phyloP scores from a whole-genome alignment of 1,284 basidiomycete species.

The Hemileia vastatrix region DNA sequence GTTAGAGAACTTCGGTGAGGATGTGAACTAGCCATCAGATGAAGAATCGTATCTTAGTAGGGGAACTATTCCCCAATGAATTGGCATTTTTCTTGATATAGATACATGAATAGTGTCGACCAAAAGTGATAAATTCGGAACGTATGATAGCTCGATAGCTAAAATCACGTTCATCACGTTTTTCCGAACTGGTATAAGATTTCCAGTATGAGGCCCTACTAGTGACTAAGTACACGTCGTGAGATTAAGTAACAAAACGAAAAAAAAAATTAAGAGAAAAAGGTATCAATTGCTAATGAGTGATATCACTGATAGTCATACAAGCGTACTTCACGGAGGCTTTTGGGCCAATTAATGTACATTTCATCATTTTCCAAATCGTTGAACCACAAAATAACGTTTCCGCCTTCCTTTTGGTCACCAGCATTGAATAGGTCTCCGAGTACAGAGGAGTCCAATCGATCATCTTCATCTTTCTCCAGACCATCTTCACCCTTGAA shows the following conservation, averaged over 20 bases:
- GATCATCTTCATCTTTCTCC: too few relatives aligned
- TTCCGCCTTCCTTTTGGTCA: constrained; percentile 68
- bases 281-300: too few relatives aligned
- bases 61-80: constrained; percentile 75
- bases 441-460: constrained; percentile 52
- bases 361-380: constrained; percentile 73
- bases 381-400: constrained; percentile 74
- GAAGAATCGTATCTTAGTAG: constrained; percentile 51
- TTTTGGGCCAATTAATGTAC: constrained; percentile 52
- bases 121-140: constrained; percentile 56
- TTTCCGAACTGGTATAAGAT: too few relatives aligned
- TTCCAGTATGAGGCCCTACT: too few relatives aligned
- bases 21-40: constrained; percentile 48
- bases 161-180: constrained; percentile 76
- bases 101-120: constrained; percentile 57
- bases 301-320: too few relatives aligned
- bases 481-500: constrained; percentile 14
- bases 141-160: constrained; percentile 63
- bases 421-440: constrained; percentile 78
- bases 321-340: constrained; percentile 52
- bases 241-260: too few relatives aligned
- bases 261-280: too few relatives aligned
- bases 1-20: neutral
- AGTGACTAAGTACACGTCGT: too few relatives aligned
- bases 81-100: constrained; percentile 61